Evolutionary conservation across 495 filamentous ascomycete species (phyloP), one percentile per base, ranked within the genome.

Genomic region (Xylaria nigripes): DNA sequence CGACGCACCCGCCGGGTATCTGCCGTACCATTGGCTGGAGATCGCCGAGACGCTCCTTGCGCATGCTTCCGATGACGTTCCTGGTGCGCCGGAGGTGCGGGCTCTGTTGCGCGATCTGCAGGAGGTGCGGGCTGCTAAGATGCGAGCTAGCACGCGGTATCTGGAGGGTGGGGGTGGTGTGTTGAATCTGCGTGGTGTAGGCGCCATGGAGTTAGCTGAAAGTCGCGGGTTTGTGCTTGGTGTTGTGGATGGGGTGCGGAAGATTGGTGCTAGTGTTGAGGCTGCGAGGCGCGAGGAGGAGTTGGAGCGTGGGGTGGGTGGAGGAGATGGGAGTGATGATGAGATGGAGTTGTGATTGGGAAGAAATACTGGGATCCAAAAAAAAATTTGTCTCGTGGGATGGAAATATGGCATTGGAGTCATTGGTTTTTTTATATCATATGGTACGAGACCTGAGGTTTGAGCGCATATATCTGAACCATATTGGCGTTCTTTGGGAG

Each of bases 11-110:
- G 67, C 77, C 0, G 81, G 84, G 13, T 80, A 83, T 16, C 76
- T 98, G 10, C 93, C 93, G 1, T 97, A 91, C 61, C 91, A 96
- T 70, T 98, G 90, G 90, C 77, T 95, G 0, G 91, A 96, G 68
- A 73, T 96, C 0, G 84, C 85, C 0, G 89, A 93, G 65, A 80
- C 92, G 65, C 74, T 98, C 34, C 78, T 97, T 2, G 86, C 89
- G 25, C 85, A 83, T 21, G 91, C 90, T 22, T 78, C 80, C 7
- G 92, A 98, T 68, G 92, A 97, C 65, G 78, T 97, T 40, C 78
- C 85, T 0, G 83, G 86, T 4, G 76, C 86, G 8, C 86, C 89
- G 56, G 77, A 81, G 59, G 84, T 94, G 21, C 74, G 90, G 10
- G 78, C 84, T 47, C 56, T 95, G 57, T 59, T 98, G 63, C 75